Percentiles rank a stretch among this genome's conserved stretches.
phyloP scores from a whole-genome alignment of 768 basidiomycete species.

The Coprinopsis cinerea region DNA sequence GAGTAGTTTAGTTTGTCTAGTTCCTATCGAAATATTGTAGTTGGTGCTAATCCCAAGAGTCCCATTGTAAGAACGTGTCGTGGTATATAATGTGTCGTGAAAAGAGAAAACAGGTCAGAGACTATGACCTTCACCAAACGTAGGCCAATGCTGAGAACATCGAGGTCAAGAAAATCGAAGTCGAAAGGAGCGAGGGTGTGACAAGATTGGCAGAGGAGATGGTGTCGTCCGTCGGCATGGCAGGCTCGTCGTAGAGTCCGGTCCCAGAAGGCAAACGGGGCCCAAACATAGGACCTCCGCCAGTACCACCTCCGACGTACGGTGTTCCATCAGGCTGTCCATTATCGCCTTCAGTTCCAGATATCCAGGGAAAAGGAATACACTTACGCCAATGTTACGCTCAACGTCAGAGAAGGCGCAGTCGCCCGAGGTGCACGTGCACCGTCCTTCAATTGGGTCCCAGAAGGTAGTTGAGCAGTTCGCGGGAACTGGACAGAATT shows the following conservation, averaged over 20 bases:
- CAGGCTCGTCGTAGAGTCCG: background rate
- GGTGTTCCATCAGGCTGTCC: constrained; percentile 13
- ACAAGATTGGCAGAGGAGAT: background rate
- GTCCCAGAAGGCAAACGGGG: background rate
- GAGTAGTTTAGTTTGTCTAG: background rate
- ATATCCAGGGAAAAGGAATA: background rate
- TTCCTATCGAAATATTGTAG: background rate
- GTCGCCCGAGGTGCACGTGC: constrained; percentile 48
- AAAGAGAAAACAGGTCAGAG: too few relatives aligned
- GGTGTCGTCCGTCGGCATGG: background rate
- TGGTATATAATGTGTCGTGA: too few relatives aligned
- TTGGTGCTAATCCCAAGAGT: background rate
- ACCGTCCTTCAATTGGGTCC: constrained; percentile 66
- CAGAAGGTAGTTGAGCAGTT: constrained; percentile 79
- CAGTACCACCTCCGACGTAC: constrained; percentile 14
- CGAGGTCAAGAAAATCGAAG: too few relatives aligned
- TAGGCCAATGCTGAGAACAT: too few relatives aligned
- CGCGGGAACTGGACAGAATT: constrained; percentile 41
- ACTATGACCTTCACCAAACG: too few relatives aligned
- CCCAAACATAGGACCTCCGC: constrained; percentile 5
- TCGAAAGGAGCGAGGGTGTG: too few relatives aligned
- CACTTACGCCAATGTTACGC: constrained; percentile 23
- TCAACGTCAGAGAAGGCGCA: constrained; percentile 64
- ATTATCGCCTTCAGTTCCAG: background rate
- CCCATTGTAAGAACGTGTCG: background rate